Base-by-base conservation (phyloP, 768 basidiomycete genomes). In the Phaeolepiota aurea region DNA sequence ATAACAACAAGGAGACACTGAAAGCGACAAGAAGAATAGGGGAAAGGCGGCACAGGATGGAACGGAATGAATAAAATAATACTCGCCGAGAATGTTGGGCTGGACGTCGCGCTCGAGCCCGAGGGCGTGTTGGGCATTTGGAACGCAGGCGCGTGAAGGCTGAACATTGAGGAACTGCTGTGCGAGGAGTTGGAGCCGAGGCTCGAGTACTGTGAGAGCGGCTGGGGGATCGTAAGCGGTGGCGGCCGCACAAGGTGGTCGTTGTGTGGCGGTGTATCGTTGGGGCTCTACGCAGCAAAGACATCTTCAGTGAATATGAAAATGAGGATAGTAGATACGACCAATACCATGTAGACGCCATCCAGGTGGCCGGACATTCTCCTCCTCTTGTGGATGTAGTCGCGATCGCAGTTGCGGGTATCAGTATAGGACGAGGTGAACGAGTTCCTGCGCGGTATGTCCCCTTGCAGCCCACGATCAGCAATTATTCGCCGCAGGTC, bases 11-110 rank as follows among this genome's bases (percentile, higher is more conserved):
- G n/a, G n/a, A n/a, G n/a, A n/a, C n/a, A n/a, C n/a, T n/a, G n/a
- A n/a, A n/a, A n/a, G n/a, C n/a, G n/a, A n/a, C n/a, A n/a, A n/a
- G n/a, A n/a, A n/a, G n/a, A n/a, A n/a, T n/a, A n/a, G n/a, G n/a
- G n/a, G n/a, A n/a, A n/a, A n/a, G n/a, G n/a, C n/a, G n/a, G n/a
- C n/a, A n/a, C n/a, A n/a, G n/a, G n/a, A n/a, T n/a, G n/a, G n/a
- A n/a, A n/a, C n/a, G n/a, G n/a, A n/a, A 51, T 41, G 48, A 44
- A 65, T 60, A 62, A 65, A 71, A 68, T 56, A 70, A 71, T 56
- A 84, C 86, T 85, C 78, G 76, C 85, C 82, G 86, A 88, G 69
- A 85, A 87, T n/a, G 83, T 81, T 42, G 82, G n/a, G n/a, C n/a
- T n/a, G n/a, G n/a, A n/a, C n/a, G 81, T 81, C 16, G 78, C 71